A percentile compares a stretch with the other conserved stretches of the same genome.
phyloP scores from a whole-genome alignment of 1,284 basidiomycete species.

The Cryptococcus hybrid region DNA sequence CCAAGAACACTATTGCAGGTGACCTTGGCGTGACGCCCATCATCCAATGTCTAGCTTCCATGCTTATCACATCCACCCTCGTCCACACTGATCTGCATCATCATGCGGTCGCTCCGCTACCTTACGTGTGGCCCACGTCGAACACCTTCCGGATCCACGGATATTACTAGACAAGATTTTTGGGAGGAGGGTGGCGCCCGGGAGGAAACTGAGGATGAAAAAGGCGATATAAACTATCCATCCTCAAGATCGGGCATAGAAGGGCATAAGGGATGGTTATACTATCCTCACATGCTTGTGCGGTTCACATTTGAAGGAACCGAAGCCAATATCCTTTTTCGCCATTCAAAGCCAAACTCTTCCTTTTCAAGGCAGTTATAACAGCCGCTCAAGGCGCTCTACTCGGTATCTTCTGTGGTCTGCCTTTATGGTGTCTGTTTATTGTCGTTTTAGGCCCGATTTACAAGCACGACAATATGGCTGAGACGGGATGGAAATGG shows the following conservation, averaged over 20 bases:
- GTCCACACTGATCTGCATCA: constrained; percentile 51
- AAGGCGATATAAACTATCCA: background rate
- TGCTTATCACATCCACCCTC: constrained; percentile 50
- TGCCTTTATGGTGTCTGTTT: constrained; percentile 47
- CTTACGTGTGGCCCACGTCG: constrained; percentile 50
- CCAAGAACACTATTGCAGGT: constrained; percentile 46
- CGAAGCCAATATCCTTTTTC: constrained; percentile 47
- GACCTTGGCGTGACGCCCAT: constrained; percentile 51
- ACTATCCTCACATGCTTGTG: constrained; percentile 45
- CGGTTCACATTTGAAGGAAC: constrained; percentile 51
- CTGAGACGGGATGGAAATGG: constrained; percentile 30
- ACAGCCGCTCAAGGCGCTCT: constrained; percentile 46
- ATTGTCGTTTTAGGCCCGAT: constrained; percentile 49
- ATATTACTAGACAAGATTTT: constrained; percentile 11
- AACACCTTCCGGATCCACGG: constrained; percentile 46
- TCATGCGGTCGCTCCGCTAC: constrained; percentile 38
- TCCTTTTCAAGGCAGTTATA: constrained; percentile 20
- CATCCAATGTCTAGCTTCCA: constrained; percentile 44
- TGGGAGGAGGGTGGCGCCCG: background rate
- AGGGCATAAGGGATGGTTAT: constrained; percentile 8
- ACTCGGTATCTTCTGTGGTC: constrained; percentile 46
- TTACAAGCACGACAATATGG: constrained; percentile 41
- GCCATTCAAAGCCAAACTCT: constrained; percentile 1
- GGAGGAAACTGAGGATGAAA: constrained; percentile 3
- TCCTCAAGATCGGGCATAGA: background rate